Evolutionary conservation across 139 green algal species (phyloP).

Genomic region (Chlorella vulgaris): DNA sequence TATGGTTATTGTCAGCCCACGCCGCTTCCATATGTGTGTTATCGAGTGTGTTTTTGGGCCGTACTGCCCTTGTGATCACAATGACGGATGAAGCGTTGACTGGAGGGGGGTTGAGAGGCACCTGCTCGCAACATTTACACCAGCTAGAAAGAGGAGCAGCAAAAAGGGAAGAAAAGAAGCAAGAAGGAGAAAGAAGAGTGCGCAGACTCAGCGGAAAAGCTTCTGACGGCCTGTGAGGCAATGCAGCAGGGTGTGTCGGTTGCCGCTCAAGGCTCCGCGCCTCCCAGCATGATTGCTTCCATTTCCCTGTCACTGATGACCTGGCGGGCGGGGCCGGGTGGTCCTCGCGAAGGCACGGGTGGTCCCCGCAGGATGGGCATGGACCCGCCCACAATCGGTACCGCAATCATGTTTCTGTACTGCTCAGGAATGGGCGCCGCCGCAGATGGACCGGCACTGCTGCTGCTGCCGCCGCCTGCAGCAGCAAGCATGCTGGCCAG

Average conservation of each 20-base stretch:
- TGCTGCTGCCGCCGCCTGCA: background rate
- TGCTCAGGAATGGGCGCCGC: background rate
- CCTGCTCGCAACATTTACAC: no score
- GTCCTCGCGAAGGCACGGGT: constrained; percentile 9
- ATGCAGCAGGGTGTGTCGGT: no score
- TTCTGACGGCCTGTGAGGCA: background rate
- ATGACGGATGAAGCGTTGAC: no score
- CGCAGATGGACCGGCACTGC: background rate
- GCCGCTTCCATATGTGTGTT: no score
- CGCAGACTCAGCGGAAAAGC: background rate
- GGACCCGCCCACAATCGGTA: constrained; percentile 25
- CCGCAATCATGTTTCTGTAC: constrained; percentile 18
- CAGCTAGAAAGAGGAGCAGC: no score
- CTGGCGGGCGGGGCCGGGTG: background rate
- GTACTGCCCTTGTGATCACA: no score
- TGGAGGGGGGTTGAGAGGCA: no score
- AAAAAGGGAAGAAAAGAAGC: no score
- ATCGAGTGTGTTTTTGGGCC: no score
- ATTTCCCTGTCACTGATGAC: constrained; percentile 53
- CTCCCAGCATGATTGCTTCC: constrained; percentile 61
- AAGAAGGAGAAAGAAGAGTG: no score
- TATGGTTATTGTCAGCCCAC: no score
- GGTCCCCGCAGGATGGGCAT: constrained; percentile 17
- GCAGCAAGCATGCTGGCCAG: constrained; percentile 9
- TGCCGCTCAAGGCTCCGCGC: constrained; percentile 35